Evolutionary conservation across 768 basidiomycete species (phyloP).

Genomic region (Boletellus emodensis): DNA sequence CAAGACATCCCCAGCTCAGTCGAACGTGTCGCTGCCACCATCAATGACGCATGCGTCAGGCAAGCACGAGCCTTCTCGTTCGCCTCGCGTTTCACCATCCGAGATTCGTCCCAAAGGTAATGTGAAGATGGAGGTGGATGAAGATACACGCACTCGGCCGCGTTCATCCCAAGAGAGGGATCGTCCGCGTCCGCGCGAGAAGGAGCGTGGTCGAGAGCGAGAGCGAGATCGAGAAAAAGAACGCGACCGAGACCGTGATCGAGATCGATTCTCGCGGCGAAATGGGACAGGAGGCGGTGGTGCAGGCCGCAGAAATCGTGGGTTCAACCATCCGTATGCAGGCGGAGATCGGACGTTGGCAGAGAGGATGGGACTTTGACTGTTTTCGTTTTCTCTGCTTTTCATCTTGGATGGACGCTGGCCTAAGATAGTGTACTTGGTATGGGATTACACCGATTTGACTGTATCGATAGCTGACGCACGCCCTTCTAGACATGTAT

Average conservation of each 20-base stretch:
- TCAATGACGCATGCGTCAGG: constrained; percentile 16
- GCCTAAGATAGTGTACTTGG: constrained; percentile 36
- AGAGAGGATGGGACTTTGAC: constrained; percentile 73
- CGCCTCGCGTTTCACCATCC: constrained; percentile 25
- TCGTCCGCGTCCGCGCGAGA: constrained; percentile 36
- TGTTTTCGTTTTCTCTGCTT: constrained; percentile 12
- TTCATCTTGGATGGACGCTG: constrained; percentile 21
- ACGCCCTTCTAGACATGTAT: constrained; percentile 29
- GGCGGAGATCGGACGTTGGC: constrained; percentile 75
- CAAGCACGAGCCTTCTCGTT: constrained; percentile 30
- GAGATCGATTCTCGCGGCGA: constrained; percentile 38
- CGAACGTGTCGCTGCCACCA: constrained; percentile 29
- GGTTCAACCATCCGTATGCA: constrained; percentile 34
- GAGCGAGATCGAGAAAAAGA: constrained; percentile 34
- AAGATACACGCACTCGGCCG: constrained; percentile 42
- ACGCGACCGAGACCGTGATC: constrained; percentile 32
- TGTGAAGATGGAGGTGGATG: constrained; percentile 55
- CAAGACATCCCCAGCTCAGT: constrained; percentile 32
- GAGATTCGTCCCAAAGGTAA: constrained; percentile 27
- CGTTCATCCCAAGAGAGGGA: constrained; percentile 42
- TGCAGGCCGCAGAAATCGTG: constrained; percentile 35
- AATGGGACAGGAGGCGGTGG: constrained; percentile 43
- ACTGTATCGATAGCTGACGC: constrained; percentile 32
- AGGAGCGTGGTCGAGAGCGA: constrained; percentile 35
- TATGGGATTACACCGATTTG: constrained; percentile 21